Base-by-base conservation (phyloP, 495 filamentous ascomycete species). In the Penicillium antarcticum region DNA sequence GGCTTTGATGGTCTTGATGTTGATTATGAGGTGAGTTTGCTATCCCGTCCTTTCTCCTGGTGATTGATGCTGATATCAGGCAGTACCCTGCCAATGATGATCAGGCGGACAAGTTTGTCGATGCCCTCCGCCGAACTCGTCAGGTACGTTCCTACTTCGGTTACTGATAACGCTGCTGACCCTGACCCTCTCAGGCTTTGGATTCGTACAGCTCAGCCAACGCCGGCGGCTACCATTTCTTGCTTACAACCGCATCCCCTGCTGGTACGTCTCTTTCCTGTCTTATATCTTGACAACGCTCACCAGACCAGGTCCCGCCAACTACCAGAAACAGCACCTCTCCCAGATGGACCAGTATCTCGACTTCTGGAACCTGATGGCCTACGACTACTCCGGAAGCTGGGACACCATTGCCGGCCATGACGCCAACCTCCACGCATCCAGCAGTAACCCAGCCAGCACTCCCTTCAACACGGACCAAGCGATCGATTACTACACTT, bases 281-380 rank as follows among this genome's bases (percentile, higher is more conserved):
- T 48, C 43, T 10, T 41, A 14, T 29, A 12, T 19, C 3, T 12
- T 19, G 10, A 48, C 2, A 31, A 16, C 12, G 6, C 50, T 58
- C 43, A 50, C 17, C 45, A 24, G 66, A 6, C 67, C 71, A 48
- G 84, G 82, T 5, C 73, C 82, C 1, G 47, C 62, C 8, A 81
- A 91, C 62, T 89, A 88, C 65, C 60, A 78, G 24, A 73, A 80
- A 37, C 59, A 91, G 35, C 69, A 80, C 18, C 63, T 92, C 4
- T 35, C 57, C 0, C 74, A 69, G 9, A 91, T 94, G 82, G 80
- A 88, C 55, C 62, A 62, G 39, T 83, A 80, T 42, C 66, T 92
- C 6, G 89, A 95, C 48, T 72, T 69, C 39, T 77, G 75, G 72
- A 87, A 95, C 60, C 69, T 95, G 16, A 91, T 92, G 87, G 84